phyloP scores from a whole-genome alignment of 2,329 filamentous ascomycete species.

The Fusarium camptoceras region DNA sequence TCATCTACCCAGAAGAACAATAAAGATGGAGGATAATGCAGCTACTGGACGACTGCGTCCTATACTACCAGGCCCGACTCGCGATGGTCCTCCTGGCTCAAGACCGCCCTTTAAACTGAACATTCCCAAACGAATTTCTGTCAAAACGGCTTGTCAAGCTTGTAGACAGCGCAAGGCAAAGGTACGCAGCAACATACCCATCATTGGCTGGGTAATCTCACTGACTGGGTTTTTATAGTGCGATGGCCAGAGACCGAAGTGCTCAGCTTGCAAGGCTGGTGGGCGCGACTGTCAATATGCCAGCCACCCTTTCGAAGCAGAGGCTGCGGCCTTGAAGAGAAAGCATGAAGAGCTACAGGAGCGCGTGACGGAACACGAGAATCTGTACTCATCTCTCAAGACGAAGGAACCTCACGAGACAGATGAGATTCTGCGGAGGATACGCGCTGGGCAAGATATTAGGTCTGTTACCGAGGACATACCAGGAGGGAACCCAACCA shows the following conservation, averaged over 20 bases:
- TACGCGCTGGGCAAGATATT: slow-evolving; percentile 25
- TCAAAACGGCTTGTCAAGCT: slow-evolving; percentile 30
- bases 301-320: slow-evolving; percentile 11
- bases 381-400: slow-evolving; percentile 16
- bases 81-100: neutral
- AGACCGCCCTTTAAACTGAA: slow-evolving; percentile 8
- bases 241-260: slow-evolving; percentile 25
- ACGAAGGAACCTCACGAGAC: slow-evolving; percentile 12
- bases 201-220: too few relatives aligned
- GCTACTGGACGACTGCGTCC: slow-evolving; percentile 4
- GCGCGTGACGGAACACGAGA: slow-evolving; percentile 12
- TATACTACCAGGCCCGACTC: slow-evolving; percentile 20
- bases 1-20: neutral
- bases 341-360: slow-evolving; percentile 25
- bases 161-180: slow-evolving; percentile 35
- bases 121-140: slow-evolving; percentile 24
- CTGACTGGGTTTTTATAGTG: slow-evolving; percentile 18
- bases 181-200: neutral
- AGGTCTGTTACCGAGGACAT: slow-evolving; percentile 13
- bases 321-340: slow-evolving; percentile 15
- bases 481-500: neutral
- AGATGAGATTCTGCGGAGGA: slow-evolving; percentile 28
- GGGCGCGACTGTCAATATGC: slow-evolving; percentile 28
- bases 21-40: slow-evolving; percentile 11
- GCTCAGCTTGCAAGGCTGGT: slow-evolving; percentile 15